phyloP scores from a whole-genome alignment of 352 stramenopile genomes.

The Pythium dissotocum region DNA sequence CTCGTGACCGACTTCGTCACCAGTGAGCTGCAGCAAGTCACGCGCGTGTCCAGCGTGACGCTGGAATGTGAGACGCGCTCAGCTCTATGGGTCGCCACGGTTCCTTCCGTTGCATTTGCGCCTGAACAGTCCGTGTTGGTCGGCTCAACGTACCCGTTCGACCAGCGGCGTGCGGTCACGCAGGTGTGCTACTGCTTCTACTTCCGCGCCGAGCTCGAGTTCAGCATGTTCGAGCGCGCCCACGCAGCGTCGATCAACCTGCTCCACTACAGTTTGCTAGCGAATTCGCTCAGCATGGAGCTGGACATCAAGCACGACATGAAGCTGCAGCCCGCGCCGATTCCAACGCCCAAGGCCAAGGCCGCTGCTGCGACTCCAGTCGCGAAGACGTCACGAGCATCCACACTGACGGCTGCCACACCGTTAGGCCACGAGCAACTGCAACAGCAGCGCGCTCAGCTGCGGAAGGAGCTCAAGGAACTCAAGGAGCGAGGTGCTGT shows the following conservation, averaged over 20 bases:
- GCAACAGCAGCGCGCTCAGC: constrained; percentile 12
- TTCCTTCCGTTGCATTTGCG: not conserved
- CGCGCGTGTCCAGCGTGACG: constrained; percentile 41
- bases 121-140: not conserved
- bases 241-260: constrained; percentile 37
- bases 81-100: constrained; percentile 47
- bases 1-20: constrained; percentile 54
- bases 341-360: not conserved
- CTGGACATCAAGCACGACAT: constrained; percentile 44
- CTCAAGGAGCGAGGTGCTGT: constrained; percentile 6
- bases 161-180: constrained; percentile 3
- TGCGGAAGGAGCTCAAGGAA: constrained; percentile 19
- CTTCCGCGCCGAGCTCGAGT: constrained; percentile 60
- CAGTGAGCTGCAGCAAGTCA: constrained; percentile 53
- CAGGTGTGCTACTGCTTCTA: constrained; percentile 68
- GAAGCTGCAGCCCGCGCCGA: constrained; percentile 8
- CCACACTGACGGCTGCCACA: not conserved
- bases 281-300: constrained; percentile 54
- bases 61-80: constrained; percentile 44
- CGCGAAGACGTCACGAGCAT: not conserved
- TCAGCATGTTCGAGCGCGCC: constrained; percentile 46
- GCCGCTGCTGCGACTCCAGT: not conserved
- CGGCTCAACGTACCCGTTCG: constrained; percentile 14
- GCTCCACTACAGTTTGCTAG: constrained; percentile 48
- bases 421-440: constrained; percentile 24